These are phyloP conservation scores for Lasiodiplodia hormozganensis DNA, from an alignment of 2,329 filamentous ascomycete genomes.

Conservation along the genomic window DNA sequence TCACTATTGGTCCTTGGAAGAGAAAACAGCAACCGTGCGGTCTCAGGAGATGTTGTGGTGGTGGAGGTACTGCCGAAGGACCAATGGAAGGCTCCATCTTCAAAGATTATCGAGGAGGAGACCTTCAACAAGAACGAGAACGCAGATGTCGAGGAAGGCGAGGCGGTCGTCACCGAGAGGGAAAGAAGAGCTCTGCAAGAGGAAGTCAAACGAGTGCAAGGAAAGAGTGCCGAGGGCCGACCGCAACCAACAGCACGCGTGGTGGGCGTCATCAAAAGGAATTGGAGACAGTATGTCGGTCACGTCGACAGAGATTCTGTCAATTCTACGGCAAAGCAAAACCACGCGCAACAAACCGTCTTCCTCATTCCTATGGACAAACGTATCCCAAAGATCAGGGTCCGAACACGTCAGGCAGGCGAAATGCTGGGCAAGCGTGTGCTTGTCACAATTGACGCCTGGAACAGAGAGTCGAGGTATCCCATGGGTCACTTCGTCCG, in stretches of 20 bases:
- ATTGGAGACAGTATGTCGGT: constrained; percentile 98
- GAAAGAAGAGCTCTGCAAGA: constrained; percentile 89
- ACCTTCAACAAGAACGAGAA: constrained; percentile 91
- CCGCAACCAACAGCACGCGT: constrained; percentile 91
- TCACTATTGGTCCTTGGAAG: constrained; percentile 85
- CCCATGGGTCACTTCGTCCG: constrained; percentile 93
- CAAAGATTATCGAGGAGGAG: constrained; percentile 95
- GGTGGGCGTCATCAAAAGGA: constrained; percentile 90
- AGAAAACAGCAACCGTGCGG: constrained; percentile 93
- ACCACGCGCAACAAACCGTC: constrained; percentile 86
- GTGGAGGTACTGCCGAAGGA: constrained; percentile 92
- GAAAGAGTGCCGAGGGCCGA: constrained; percentile 74
- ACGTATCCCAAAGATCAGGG: constrained; percentile 92
- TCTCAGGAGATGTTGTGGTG: constrained; percentile 91
- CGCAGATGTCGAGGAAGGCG: constrained; percentile 77
- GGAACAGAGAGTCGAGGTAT: constrained; percentile 92
- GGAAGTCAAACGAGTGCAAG: constrained; percentile 86
- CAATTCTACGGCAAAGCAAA: constrained; percentile 74
- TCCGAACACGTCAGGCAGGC: constrained; percentile 87
- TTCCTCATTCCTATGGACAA: constrained; percentile 99
- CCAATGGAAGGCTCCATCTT: constrained; percentile 96
- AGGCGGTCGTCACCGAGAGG: constrained; percentile 82
- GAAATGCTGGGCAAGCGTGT: constrained; percentile 91
- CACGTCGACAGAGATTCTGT: constrained; percentile 90
- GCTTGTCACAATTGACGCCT: constrained; percentile 90